phyloP scores from a whole-genome alignment of 257 asterid species.

The Hygrophila difformis region DNA sequence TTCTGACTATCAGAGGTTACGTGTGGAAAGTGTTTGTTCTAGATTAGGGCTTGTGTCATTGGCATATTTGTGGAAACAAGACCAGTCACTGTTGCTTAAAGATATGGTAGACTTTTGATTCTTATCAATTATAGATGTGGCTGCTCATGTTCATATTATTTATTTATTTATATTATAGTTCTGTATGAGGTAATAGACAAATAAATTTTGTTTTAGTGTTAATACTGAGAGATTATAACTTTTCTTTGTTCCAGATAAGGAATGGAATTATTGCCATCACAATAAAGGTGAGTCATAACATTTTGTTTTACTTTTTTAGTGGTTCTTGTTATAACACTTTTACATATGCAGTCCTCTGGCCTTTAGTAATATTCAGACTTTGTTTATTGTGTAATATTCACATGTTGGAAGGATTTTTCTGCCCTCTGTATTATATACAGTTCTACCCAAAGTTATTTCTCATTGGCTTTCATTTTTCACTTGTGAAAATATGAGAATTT shows the following conservation, averaged over 20 bases:
- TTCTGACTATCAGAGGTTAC: constrained; percentile 91
- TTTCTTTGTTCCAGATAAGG: constrained; percentile 44
- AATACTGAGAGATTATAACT: constrained; percentile 13
- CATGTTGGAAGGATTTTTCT: not conserved
- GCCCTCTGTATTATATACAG: not conserved
- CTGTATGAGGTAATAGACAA: no score
- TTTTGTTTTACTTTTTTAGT: not conserved
- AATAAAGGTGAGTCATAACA: constrained; percentile 44
- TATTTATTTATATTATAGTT: not conserved
- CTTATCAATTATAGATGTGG: not conserved
- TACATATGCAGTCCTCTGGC: constrained; percentile 5
- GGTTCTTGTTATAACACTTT: constrained; percentile 1
- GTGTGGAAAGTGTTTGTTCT: constrained; percentile 91
- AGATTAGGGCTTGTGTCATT: constrained; percentile 90
- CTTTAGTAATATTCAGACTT: not conserved
- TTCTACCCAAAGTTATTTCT: constrained; percentile 4
- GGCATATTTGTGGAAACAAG: constrained; percentile 94
- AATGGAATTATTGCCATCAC: constrained; percentile 70
- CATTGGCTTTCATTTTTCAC: not conserved
- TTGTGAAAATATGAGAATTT: no score
- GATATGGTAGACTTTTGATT: constrained; percentile 55
- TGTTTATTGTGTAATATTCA: not conserved
- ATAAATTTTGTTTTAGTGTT: not conserved
- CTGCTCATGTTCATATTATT: not conserved
- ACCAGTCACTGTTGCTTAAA: constrained; percentile 71